These are phyloP conservation scores for Dendrobium huoshanense DNA, from an alignment of 106 monocot genomes.

Conservation along the genomic window DNA sequence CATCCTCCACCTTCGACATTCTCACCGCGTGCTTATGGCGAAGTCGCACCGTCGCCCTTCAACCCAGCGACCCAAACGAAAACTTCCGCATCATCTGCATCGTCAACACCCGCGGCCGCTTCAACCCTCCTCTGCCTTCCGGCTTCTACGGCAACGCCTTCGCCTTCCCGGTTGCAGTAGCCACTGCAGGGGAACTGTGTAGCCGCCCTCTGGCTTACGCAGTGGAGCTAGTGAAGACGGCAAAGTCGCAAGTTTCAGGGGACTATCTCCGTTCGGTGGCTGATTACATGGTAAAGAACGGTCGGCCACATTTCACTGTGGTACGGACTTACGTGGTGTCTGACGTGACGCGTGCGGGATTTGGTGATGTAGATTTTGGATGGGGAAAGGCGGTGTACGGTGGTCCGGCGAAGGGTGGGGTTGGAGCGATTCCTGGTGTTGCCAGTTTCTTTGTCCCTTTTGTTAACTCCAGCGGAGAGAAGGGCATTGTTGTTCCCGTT, in stretches of 20 bases:
- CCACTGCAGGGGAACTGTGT: slow-evolving; percentile 31
- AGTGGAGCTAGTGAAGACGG: slow-evolving; percentile 33
- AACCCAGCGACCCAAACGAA: slow-evolving; percentile 10
- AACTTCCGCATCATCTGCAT: slow-evolving; percentile 40
- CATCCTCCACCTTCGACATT: slow-evolving; percentile 22
- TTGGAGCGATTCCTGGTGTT: slow-evolving; percentile 41
- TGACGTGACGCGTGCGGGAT: slow-evolving; percentile 45
- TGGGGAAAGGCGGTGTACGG: slow-evolving; percentile 61
- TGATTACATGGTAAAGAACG: slow-evolving; percentile 46
- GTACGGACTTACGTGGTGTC: slow-evolving; percentile 41
- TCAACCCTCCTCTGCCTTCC: slow-evolving; percentile 15
- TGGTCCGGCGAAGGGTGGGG: slow-evolving; percentile 39
- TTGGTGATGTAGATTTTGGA: slow-evolving; percentile 45
- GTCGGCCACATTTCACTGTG: slow-evolving; percentile 37
- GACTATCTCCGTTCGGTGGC: slow-evolving; percentile 61
- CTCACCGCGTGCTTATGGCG: slow-evolving; percentile 34
- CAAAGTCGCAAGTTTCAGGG: slow-evolving; percentile 34
- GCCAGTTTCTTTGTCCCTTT: slow-evolving; percentile 46
- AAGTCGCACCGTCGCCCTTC: slow-evolving; percentile 22
- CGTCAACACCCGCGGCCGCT: slow-evolving; percentile 31
- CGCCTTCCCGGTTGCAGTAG: slow-evolving; percentile 36
- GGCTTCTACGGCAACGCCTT: slow-evolving; percentile 82
- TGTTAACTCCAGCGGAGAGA: slow-evolving; percentile 28
- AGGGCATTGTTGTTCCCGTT: slow-evolving; percentile 44
- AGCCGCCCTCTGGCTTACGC: slow-evolving; percentile 42